These are phyloP conservation scores for Chalciporus piperatus DNA, from an alignment of 768 basidiomycete genomes.

Conservation along the genomic window DNA sequence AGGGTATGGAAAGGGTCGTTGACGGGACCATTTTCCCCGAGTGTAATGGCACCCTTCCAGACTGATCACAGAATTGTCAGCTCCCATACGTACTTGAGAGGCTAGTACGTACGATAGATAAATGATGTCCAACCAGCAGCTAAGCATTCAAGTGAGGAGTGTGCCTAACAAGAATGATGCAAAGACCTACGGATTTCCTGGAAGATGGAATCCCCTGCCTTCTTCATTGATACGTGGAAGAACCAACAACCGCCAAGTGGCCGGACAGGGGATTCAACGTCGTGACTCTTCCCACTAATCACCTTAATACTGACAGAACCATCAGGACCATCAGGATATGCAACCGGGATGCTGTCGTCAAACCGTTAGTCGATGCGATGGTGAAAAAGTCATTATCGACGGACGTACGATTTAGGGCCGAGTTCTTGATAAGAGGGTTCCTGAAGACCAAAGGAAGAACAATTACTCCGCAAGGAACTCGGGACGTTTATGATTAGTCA, in stretches of 20 bases:
- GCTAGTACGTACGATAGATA: constrained; percentile 60
- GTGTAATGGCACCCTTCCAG: constrained; percentile 52
- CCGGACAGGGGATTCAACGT: constrained; percentile 81
- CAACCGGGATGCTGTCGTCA: constrained; percentile 58
- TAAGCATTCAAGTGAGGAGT: constrained; percentile 24
- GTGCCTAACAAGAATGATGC: neutral
- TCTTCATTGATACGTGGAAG: constrained; percentile 72
- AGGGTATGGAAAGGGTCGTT: constrained; percentile 73
- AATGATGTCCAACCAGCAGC: constrained; percentile 90
- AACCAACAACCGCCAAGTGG: constrained; percentile 95
- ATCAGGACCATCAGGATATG: constrained; percentile 66
- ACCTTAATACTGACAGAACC: constrained; percentile 75
- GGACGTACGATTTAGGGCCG: constrained; percentile 52
- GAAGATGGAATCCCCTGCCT: constrained; percentile 60
- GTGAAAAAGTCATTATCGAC: constrained; percentile 1
- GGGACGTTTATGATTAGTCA: constrained; percentile 6
- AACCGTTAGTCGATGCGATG: neutral
- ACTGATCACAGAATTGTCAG: constrained; percentile 18
- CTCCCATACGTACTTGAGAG: neutral
- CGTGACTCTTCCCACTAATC: constrained; percentile 87
- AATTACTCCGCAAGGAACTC: neutral
- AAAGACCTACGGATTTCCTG: constrained; percentile 71
- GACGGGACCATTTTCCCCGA: constrained; percentile 50
- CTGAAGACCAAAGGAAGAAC: constrained; percentile 23
- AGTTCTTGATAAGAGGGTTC: constrained; percentile 87